Evolutionary conservation across 495 filamentous ascomycete genomes (phyloP), one percentile per base, ranked within the genome.

Genomic region (Neurospora pannonica): DNA sequence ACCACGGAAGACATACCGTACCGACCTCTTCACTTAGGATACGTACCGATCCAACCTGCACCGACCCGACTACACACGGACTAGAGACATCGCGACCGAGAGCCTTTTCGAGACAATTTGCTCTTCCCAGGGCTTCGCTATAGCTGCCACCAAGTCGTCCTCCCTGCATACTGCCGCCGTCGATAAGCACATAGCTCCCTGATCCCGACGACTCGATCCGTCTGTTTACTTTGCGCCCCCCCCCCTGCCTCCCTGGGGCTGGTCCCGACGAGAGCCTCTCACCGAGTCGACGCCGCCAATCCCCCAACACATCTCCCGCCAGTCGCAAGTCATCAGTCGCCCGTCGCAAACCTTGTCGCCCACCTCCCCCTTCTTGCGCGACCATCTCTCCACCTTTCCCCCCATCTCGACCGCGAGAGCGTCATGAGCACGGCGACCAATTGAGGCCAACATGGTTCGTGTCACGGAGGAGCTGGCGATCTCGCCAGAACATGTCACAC

Each of bases 401-500:
- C 54, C 54, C 54, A 34, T 67, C 15, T 67, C 54, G 54, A 34
- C 28, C 54, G 54, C 54, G 54, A 67, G 28, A 67, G 28, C 54
- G 54, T 67, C 54, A 67, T 67, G 54, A 67, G 7, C 54, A 76
- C 73, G 77, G 77, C 79, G 81, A 79, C 84, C 84, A 75, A 79
- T 78, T 86, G 80, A 83, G 79, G 82, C 82, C 82, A 85, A 84
- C 81, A 92, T 92, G 90, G 90, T 92, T 80, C 85, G 88, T 85
- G 86, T 93, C 81, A 88, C 85, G 74, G 86, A 89, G 76, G 86
- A 89, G 79, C 86, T 90, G 82, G 86, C 87, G 72, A 86, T 95
- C 82, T 90, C 92, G 79, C 85, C 91, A 82, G 92, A 93, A 79
- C 87, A 91, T 74, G 87, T 96, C 83, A 89, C 87, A 76, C 91